These are phyloP conservation scores for Kodamaea laetipori DNA, from an alignment of 805 yeast species.

Conservation along the genomic window DNA sequence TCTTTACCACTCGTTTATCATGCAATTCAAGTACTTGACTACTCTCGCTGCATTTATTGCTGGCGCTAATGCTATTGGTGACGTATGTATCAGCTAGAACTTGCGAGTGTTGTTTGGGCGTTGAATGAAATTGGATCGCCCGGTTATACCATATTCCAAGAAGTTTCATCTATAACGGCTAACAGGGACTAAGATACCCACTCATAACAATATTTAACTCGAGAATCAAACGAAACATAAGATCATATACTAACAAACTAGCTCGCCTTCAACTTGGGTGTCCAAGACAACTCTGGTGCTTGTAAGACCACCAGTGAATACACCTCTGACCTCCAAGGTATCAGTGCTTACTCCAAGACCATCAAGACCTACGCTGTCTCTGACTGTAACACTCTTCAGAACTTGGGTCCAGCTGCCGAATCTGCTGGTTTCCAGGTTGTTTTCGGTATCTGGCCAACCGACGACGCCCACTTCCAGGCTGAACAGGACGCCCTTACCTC, in stretches of 20 bases:
- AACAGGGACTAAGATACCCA: no score
- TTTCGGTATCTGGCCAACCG: constrained; percentile 94
- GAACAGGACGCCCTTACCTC: constrained; percentile 72
- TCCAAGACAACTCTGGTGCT: constrained; percentile 66
- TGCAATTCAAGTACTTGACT: constrained; percentile 44
- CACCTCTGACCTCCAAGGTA: constrained; percentile 60
- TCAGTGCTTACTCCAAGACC: constrained; percentile 60
- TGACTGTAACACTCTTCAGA: constrained; percentile 88
- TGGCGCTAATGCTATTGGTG: constrained; percentile 60
- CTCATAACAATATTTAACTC: no score
- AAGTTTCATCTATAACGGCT: no score
- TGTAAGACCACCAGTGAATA: constrained; percentile 79
- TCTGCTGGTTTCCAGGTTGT: constrained; percentile 72
- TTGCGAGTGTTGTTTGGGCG: no score
- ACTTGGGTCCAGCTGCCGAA: constrained; percentile 85
- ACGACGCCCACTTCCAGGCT: constrained; percentile 69
- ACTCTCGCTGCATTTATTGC: constrained; percentile 51
- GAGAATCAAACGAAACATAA: no score
- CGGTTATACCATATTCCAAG: no score
- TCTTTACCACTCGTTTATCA: constrained; percentile 21
- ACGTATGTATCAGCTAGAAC: constrained; percentile 35
- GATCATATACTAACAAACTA: constrained; percentile 17
- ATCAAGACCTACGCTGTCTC: constrained; percentile 89
- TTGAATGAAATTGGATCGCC: no score
- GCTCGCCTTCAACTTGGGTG: constrained; percentile 83